Evolutionary conservation across 2,329 filamentous ascomycete genomes (phyloP), one percentile per base, ranked within the genome.

Genomic region (Septoria linicola): DNA sequence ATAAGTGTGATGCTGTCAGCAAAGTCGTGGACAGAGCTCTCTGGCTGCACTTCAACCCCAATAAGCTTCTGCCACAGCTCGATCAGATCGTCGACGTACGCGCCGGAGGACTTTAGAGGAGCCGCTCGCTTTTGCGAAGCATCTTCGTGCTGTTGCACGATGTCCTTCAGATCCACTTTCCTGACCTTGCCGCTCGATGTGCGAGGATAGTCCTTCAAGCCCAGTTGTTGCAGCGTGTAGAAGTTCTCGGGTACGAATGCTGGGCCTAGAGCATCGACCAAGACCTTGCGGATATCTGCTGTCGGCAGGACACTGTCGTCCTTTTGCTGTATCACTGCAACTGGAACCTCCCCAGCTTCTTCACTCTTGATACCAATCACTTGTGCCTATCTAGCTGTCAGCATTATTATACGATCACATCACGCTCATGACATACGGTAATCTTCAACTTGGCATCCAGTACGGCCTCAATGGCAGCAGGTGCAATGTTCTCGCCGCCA

Each of bases 341-440:
- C 51, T 4, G 58, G 58, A 11, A 61, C 58, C 37, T 59, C 54
- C 1, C 58, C 58, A 8, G 47, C 52, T 10, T 55, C 36, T 10
- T 50, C 45, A 41, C 59, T 55, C 13, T 31, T 27, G 14, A 49
- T 36, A 11, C 51, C 58, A n/a, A 61, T 49, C 4, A 61, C 57
- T 41, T 60, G 56, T 16, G 51, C 52, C 27, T 51, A n/a, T 0
- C 4, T 11, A 27, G 5, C 5, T 27, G 23, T 27, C 23, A 27
- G 23, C n/a, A n/a, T n/a, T 27, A 27, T 27, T 27, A 10, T 27
- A 10, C 10, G 23, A 27, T 27, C 23, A 10, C 5, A 27, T 27
- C 11, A 10, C 7, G 3, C 19, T 13, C 6, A 10, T 1, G 2
- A 32, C 27, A 11, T 20, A 42, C 41, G 16, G 16, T 31, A 10